Evolutionary conservation across 2,329 filamentous ascomycete species (phyloP).

Genomic region (Aaosphaeria pasadenensis): DNA sequence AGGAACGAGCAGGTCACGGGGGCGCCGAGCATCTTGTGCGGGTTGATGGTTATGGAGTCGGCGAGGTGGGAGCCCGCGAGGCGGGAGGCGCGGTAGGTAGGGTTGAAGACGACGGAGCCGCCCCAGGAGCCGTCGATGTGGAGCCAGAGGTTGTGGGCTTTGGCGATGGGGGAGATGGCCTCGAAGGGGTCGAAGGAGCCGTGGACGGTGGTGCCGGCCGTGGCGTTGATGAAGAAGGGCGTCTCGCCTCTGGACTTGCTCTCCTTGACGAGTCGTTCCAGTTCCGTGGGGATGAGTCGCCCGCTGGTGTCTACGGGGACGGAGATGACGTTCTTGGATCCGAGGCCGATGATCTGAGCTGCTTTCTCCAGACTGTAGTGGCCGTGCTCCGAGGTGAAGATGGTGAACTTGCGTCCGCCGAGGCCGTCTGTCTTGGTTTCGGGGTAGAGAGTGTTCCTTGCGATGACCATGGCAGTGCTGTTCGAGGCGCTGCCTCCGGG

Average conservation of each 20-base stretch:
- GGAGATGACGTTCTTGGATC: constrained; percentile 66
- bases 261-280: constrained; percentile 61
- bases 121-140: constrained; percentile 95
- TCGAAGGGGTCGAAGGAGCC: constrained; percentile 83
- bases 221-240: constrained; percentile 93
- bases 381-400: constrained; percentile 87
- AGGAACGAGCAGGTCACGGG: constrained; percentile 91
- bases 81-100: constrained; percentile 59
- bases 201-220: constrained; percentile 88
- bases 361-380: constrained; percentile 96
- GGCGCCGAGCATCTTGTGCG: constrained; percentile 95
- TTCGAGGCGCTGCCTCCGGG: constrained; percentile 86
- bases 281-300: constrained; percentile 64
- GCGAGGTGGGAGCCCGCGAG: constrained; percentile 71
- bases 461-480: constrained; percentile 78
- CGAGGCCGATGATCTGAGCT: constrained; percentile 85
- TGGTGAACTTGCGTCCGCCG: constrained; percentile 60
- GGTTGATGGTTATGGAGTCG: constrained; percentile 82
- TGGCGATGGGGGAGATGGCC: constrained; percentile 68
- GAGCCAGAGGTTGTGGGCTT: constrained; percentile 75
- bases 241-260: constrained; percentile 68
- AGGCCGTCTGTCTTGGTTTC: constrained; percentile 73
- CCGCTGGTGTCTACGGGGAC: constrained; percentile 73
- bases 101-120: constrained; percentile 70
- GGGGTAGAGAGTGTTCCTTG: constrained; percentile 81